Conservation (phyloP, 805 yeast genomes). For the Lachancea lanzarotensis region DNA sequence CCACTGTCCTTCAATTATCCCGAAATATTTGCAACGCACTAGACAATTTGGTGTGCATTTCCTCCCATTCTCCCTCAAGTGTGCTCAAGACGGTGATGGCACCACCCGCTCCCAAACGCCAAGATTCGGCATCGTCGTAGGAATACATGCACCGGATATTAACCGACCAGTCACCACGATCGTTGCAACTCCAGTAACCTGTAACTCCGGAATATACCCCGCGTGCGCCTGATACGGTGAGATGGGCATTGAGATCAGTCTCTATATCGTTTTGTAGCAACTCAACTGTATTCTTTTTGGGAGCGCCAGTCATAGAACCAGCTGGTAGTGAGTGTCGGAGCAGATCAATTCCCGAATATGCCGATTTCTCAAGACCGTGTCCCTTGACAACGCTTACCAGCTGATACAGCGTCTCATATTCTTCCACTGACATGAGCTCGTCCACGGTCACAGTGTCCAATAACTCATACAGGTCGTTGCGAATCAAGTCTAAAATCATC, state of each 20-base stretch:
- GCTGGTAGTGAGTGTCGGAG: constrained; percentile 82
- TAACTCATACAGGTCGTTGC: constrained; percentile 79
- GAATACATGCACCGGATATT: constrained; percentile 77
- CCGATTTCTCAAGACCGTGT: constrained; percentile 16
- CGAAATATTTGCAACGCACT: constrained; percentile 71
- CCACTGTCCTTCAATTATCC: background rate
- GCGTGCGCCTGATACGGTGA: constrained; percentile 34
- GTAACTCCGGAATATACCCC: constrained; percentile 92
- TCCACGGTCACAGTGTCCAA: constrained; percentile 61
- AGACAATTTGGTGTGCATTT: constrained; percentile 73
- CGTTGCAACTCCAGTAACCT: constrained; percentile 90
- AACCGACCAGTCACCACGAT: constrained; percentile 93
- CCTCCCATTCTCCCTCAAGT: constrained; percentile 83
- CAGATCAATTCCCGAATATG: constrained; percentile 68
- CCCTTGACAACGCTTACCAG: constrained; percentile 87
- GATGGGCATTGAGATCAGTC: constrained; percentile 30
- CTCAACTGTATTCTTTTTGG: constrained; percentile 88
- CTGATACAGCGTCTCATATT: constrained; percentile 85
- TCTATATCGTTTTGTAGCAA: constrained; percentile 47
- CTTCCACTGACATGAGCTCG: constrained; percentile 86
- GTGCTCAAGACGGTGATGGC: constrained; percentile 89
- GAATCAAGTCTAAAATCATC: constrained; percentile 92
- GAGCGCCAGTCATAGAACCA: constrained; percentile 99
- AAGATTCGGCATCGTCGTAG: constrained; percentile 44
- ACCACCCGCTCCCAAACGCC: constrained; percentile 98